A percentile compares a stretch with the other conserved stretches of the same genome.
Conservation (phyloP, 2,329 filamentous ascomycete genomes). For the Aphanocladium album region DNA sequence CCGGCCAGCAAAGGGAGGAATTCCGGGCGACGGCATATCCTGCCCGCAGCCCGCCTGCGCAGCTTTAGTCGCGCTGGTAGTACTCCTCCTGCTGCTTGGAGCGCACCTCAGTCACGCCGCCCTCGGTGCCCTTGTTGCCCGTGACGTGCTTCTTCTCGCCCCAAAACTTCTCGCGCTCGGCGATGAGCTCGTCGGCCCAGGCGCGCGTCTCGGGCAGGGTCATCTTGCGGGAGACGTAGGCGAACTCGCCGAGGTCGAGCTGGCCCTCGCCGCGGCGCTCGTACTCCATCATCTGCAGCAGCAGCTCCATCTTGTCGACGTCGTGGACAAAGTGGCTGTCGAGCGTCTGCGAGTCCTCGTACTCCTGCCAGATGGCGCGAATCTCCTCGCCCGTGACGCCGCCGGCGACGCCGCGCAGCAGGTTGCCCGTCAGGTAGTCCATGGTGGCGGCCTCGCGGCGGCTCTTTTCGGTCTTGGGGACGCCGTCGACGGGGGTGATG, state of each 20-base stretch:
- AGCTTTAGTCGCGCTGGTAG: conserved; percentile 30
- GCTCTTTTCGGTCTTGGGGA: conserved; percentile 83
- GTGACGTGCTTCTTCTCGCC: conserved; percentile 42
- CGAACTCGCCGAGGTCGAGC: conserved; percentile 81
- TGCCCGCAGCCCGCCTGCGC: neutral
- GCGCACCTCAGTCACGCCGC: conserved; percentile 32
- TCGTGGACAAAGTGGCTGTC: conserved; percentile 93
- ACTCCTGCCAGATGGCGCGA: conserved; percentile 83
- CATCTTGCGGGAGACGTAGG: conserved; percentile 69
- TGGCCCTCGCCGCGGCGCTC: conserved; percentile 64
- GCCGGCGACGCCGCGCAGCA: conserved; percentile 73
- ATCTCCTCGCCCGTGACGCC: conserved; percentile 69
- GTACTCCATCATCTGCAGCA: conserved; percentile 96
- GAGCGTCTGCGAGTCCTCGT: conserved; percentile 78
- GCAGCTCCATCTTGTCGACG: conserved; percentile 91
- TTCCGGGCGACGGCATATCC: too few species aligned
- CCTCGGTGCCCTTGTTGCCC: conserved; percentile 38
- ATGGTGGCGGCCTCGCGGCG: conserved; percentile 83
- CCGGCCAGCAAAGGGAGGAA: neutral
- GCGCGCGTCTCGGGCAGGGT: conserved; percentile 69
- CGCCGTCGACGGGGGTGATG: conserved; percentile 87
- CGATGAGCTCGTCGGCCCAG: conserved; percentile 73
- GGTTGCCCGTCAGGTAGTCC: conserved; percentile 73
- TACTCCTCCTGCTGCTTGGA: conserved; percentile 45
- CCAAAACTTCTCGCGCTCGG: conserved; percentile 74